Percentiles rank a stretch among this genome's conserved stretches.
phyloP scores from a whole-genome alignment of 306 rosid genomes.

The Lotus japonicus region DNA sequence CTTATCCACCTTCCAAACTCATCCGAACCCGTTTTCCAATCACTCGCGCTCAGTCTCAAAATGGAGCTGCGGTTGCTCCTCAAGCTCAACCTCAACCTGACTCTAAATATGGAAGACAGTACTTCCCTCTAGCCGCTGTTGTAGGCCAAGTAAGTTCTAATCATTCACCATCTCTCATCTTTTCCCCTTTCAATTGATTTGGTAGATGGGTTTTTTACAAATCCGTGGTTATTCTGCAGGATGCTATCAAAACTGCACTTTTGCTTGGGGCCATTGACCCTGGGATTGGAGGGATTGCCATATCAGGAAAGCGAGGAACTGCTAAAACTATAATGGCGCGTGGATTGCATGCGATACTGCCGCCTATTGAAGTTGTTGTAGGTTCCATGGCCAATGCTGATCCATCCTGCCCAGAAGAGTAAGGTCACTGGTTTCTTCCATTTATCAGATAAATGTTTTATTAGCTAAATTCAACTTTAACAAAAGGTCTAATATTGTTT shows the following conservation, averaged over 20 bases:
- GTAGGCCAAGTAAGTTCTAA: slow-evolving; percentile 93
- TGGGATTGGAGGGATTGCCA: slow-evolving; percentile 88
- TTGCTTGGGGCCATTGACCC: slow-evolving; percentile 89
- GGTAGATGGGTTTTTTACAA: neutral
- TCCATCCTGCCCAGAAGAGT: slow-evolving; percentile 84
- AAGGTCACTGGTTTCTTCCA: slow-evolving; percentile 38
- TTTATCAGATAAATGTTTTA: neutral
- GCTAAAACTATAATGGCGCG: slow-evolving; percentile 97
- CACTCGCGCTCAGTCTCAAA: slow-evolving; percentile 10
- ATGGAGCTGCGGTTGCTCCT: too few species aligned
- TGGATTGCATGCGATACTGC: slow-evolving; percentile 81
- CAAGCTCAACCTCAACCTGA: slow-evolving; percentile 34
- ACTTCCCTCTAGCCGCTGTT: slow-evolving; percentile 92
- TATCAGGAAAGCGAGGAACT: slow-evolving; percentile 88
- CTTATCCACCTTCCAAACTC: neutral
- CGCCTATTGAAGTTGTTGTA: slow-evolving; percentile 81
- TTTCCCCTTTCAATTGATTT: too few species aligned
- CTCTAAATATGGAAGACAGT: slow-evolving; percentile 58
- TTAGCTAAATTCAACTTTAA: neutral
- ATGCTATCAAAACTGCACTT: slow-evolving; percentile 91
- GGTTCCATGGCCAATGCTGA: slow-evolving; percentile 95
- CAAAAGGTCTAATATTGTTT: neutral
- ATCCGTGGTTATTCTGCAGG: slow-evolving; percentile 40
- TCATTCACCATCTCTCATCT: too few species aligned
- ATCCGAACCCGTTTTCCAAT: neutral